Evolutionary conservation across 352 stramenopile species (phyloP).

Genomic region (Bremia lactucae): DNA sequence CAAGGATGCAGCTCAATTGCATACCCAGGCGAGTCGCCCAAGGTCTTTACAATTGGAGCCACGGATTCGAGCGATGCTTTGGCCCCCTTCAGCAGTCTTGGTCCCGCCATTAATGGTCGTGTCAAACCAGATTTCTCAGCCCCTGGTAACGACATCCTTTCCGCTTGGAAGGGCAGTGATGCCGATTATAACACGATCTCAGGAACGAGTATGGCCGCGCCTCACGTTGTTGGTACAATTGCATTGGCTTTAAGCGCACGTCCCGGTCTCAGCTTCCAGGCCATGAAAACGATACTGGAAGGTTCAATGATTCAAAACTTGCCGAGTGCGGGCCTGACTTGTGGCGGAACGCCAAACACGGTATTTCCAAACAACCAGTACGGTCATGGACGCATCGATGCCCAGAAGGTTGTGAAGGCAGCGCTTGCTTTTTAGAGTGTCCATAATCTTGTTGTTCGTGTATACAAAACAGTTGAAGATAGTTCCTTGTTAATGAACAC

Average conservation of each 20-base stretch:
- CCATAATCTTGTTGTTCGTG: no score
- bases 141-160: constrained; percentile 27
- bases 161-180: constrained; percentile 27
- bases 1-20: constrained; percentile 19
- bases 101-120: constrained; percentile 20
- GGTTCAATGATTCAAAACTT: constrained; percentile 8
- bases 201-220: constrained; percentile 46
- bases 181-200: constrained; percentile 28
- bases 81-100: constrained; percentile 30
- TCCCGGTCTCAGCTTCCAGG: constrained; percentile 21
- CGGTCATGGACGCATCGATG: constrained; percentile 44
- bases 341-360: constrained; percentile 20
- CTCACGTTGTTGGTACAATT: constrained; percentile 36
- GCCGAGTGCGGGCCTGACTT: constrained; percentile 10
- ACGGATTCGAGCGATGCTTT: constrained; percentile 25
- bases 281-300: constrained; percentile 18
- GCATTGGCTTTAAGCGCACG: constrained; percentile 32
- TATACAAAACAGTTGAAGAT: no score
- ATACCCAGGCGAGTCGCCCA: constrained; percentile 28
- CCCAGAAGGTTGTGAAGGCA: constrained; percentile 19
- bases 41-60: constrained; percentile 28
- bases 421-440: no score
- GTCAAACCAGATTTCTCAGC: constrained; percentile 37
- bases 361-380: constrained; percentile 52
- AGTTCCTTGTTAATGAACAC: no score